A percentile compares a stretch with the other conserved stretches of the same genome.
phyloP scores from a whole-genome alignment of 768 basidiomycete species.

The Russula sp. region DNA sequence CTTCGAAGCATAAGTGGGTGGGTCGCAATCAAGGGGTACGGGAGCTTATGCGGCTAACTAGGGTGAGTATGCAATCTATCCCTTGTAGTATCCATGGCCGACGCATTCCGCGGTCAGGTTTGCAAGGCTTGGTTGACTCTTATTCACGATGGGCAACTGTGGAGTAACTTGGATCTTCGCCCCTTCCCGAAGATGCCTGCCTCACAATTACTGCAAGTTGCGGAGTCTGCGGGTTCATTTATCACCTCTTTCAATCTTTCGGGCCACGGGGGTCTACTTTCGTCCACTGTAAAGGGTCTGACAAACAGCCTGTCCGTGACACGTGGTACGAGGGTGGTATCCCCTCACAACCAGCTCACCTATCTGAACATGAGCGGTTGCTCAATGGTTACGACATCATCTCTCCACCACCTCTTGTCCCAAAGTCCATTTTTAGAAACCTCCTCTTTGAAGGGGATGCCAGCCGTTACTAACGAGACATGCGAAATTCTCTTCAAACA shows the following conservation, averaged over 20 bases:
- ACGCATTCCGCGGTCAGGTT: conserved; percentile 43
- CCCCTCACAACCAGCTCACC: conserved; percentile 62
- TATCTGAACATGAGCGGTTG: conserved; percentile 71
- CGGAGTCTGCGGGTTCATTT: conserved; percentile 56
- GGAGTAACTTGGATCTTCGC: conserved; percentile 58
- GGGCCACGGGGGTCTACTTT: conserved; percentile 50
- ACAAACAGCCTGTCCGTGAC: conserved; percentile 49
- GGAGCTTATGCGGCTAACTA: conserved; percentile 72
- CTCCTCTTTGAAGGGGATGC: conserved; percentile 62
- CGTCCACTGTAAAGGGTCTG: conserved; percentile 47
- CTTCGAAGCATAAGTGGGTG: conserved; percentile 64
- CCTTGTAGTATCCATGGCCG: background rate
- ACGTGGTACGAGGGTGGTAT: conserved; percentile 30
- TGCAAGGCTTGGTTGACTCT: conserved; percentile 71
- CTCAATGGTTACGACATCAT: conserved; percentile 51
- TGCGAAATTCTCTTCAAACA: conserved; percentile 58
- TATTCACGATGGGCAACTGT: conserved; percentile 83
- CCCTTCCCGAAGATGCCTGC: conserved; percentile 54
- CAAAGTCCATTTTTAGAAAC: conserved; percentile 53
- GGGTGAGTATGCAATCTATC: conserved; percentile 46
- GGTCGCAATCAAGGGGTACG: conserved; percentile 68
- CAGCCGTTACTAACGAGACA: conserved; percentile 65
- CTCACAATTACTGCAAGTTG: conserved; percentile 47
- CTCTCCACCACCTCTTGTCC: conserved; percentile 64
- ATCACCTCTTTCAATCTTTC: conserved; percentile 53